Base-by-base conservation (phyloP, 2,329 filamentous ascomycete species). In the Chaetomium olivaceum region DNA sequence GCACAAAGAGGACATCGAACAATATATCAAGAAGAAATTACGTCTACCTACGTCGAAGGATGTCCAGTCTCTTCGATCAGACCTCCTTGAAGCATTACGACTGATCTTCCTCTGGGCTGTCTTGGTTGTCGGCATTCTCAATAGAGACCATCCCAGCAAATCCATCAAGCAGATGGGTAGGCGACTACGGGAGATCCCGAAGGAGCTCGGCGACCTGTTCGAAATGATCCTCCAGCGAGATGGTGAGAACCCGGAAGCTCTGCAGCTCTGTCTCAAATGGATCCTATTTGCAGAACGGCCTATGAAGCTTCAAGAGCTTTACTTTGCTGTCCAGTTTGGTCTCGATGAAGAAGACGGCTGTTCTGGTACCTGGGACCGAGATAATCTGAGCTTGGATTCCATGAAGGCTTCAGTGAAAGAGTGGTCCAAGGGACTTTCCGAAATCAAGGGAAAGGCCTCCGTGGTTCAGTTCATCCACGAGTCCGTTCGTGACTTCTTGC, bases 401-500 rank as follows among this genome's bases (percentile, higher is more conserved):
- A 77, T 81, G 57, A 57, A 69, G 0, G 71, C 64, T 1, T 80
- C 75, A 29, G 74, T 85, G 0, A 70, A 79, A 0, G 74, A 73
- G 39, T 79, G 74, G 0, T 87, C 84, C 0, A 86, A 85, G 68
- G 84, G 85, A 0, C 74, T 86, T 9, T 80, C 78, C 0, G 82
- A 85, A 62, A 67, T 80, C 0, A 80, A 74, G 14, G 39, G 21
- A 19, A 67, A 70, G 25, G 2, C 46, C 6, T 0, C 68, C 71
- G 0, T 79, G 0, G 80, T 85, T 0, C 83, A 86, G 64, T 86
- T 85, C 70, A 84, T 85, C 5, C 82, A 85, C 48, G 80, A 84
- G 67, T 83, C 82, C 0, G 81, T 85, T 0, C 71, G 77, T 0
- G 82, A 84, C 11, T 84, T 81, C 55, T 73, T 85, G 0, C 25